Evolutionary conservation across 306 rosid genomes (phyloP).

Genomic region (Corylus heterophylla): DNA sequence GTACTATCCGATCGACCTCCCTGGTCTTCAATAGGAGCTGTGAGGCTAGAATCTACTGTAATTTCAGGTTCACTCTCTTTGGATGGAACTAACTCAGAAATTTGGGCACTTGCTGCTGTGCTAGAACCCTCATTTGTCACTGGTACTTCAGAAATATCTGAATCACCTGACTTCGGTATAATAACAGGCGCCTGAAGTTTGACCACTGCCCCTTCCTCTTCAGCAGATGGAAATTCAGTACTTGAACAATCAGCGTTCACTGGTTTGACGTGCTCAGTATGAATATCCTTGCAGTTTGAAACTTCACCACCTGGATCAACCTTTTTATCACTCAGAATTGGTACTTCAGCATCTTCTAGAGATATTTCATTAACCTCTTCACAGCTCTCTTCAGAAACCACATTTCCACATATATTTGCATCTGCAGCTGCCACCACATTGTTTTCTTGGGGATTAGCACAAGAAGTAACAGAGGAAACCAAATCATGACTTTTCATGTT

Average conservation of each 20-base stretch:
- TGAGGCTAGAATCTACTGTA: conserved; percentile 32
- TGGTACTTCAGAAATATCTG: conserved; percentile 26
- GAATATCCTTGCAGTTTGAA: conserved; percentile 35
- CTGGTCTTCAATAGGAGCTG: conserved; percentile 37
- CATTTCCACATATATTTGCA: conserved; percentile 37
- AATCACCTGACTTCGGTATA: conserved; percentile 39
- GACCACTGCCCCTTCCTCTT: conserved; percentile 26
- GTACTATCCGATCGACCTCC: conserved; percentile 36
- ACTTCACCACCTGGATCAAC: conserved; percentile 39
- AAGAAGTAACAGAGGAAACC: conserved; percentile 29
- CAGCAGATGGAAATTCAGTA: conserved; percentile 22
- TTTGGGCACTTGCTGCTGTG: conserved; percentile 25
- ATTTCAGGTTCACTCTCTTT: conserved; percentile 28
- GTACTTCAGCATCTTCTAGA: conserved; percentile 35
- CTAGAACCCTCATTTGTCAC: conserved; percentile 34
- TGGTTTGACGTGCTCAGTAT: conserved; percentile 35
- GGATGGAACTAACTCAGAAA: conserved; percentile 37
- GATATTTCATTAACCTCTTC: conserved; percentile 37
- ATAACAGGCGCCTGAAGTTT: conserved; percentile 32
- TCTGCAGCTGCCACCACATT: conserved; percentile 29
- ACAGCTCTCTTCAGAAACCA: conserved; percentile 34
- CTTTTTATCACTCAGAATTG: conserved; percentile 27
- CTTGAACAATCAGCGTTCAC: conserved; percentile 27
- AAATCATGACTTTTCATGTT: conserved; percentile 37
- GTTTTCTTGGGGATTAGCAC: conserved; percentile 38